A percentile compares a stretch with the other conserved stretches of the same genome.
Conservation (phyloP, 139 green algal species). For the Nannochloris sp. region DNA sequence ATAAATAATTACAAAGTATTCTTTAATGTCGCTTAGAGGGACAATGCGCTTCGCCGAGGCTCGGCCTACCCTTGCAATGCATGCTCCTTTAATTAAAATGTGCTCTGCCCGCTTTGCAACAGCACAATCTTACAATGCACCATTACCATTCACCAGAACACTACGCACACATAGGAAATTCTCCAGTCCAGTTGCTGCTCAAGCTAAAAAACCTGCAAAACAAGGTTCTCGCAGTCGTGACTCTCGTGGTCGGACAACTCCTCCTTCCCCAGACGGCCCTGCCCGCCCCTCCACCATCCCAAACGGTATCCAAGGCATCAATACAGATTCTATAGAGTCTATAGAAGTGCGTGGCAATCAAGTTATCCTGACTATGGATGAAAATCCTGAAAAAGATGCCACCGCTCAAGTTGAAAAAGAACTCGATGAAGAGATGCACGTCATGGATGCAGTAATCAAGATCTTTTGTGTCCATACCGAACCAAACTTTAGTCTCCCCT, state of each 20-base stretch:
- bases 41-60: no score
- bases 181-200: no score
- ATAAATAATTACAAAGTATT: no score
- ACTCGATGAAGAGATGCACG: conserved; percentile 1
- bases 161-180: no score
- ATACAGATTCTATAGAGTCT: not conserved
- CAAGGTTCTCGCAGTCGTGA: not conserved
- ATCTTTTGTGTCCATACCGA: conserved; percentile 77
- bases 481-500: conserved; percentile 84
- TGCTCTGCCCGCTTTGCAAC: no score
- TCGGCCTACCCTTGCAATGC: no score
- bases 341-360: conserved; percentile 21
- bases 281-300: not conserved
- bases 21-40: no score
- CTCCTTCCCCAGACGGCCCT: not conserved
- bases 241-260: not conserved
- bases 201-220: not conserved
- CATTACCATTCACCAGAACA: no score
- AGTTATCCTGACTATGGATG: conserved; percentile 15
- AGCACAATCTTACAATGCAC: no score
- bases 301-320: no score
- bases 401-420: not conserved
- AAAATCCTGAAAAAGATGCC: not conserved
- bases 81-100: no score
- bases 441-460: conserved; percentile 57